phyloP scores from a whole-genome alignment of 225 moss, liverwort and hornwort genomes.

The Bryoerythrophyllum caledonicum region DNA sequence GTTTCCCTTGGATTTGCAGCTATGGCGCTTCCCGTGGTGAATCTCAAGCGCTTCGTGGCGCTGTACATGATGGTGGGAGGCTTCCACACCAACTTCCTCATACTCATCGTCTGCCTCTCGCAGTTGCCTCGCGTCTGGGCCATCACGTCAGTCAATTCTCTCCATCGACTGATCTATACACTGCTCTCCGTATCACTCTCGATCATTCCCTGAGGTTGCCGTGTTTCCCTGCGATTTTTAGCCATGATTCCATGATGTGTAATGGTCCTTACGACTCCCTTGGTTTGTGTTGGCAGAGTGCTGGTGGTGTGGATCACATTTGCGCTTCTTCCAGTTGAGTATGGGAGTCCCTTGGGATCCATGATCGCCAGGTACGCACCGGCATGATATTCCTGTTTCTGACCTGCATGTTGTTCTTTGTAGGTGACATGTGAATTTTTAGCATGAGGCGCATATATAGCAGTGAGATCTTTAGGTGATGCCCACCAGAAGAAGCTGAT shows the following conservation, averaged over 20 bases:
- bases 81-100: conserved; percentile 12
- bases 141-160: background rate
- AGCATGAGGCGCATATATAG: background rate
- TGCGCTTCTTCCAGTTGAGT: conserved; percentile 6
- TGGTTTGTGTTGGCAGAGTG: background rate
- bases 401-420: background rate
- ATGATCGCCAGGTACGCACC: background rate
- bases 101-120: background rate
- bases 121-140: background rate
- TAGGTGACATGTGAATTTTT: background rate
- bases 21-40: background rate
- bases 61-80: conserved; percentile 12
- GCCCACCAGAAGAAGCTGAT: background rate
- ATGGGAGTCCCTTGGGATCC: conserved; percentile 8
- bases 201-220: background rate
- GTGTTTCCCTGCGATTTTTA: background rate
- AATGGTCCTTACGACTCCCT: background rate
- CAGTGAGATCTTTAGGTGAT: background rate
- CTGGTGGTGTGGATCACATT: conserved; percentile 8
- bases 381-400: background rate
- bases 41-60: background rate
- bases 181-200: background rate
- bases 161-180: background rate
- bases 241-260: background rate
- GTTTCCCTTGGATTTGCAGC: background rate